phyloP scores from a whole-genome alignment of 2,329 filamentous ascomycete species.

The Alternaria angustiovoidea region DNA sequence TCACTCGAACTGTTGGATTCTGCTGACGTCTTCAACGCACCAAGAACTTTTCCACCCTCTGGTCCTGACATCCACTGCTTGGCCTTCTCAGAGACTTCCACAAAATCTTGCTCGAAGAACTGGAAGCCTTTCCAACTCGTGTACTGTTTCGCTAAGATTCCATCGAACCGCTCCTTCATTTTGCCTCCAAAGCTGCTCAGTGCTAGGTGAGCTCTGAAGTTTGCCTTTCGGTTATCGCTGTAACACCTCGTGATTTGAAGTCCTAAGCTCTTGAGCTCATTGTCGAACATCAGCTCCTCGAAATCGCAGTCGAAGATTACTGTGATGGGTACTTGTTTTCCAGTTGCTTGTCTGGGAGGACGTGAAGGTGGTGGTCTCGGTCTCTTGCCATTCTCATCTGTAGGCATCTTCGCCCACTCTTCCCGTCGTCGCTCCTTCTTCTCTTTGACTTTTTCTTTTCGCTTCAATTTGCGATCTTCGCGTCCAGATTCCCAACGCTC shows the following conservation, averaged over 20 bases:
- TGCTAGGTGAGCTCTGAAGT: slow-evolving; percentile 74
- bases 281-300: slow-evolving; percentile 86
- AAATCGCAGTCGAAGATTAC: slow-evolving; percentile 92
- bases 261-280: slow-evolving; percentile 82
- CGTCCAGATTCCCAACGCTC: slow-evolving; percentile 79
- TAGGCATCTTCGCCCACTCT: slow-evolving; percentile 51
- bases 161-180: slow-evolving; percentile 82
- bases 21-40: slow-evolving; percentile 58
- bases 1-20: slow-evolving; percentile 54
- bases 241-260: slow-evolving; percentile 88
- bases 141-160: slow-evolving; percentile 74
- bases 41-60: slow-evolving; percentile 67
- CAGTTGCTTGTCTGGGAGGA: slow-evolving; percentile 37
- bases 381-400: slow-evolving; percentile 32
- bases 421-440: slow-evolving; percentile 62
- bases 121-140: slow-evolving; percentile 79
- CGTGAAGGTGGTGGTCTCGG: slow-evolving; percentile 27
- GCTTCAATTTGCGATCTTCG: slow-evolving; percentile 63
- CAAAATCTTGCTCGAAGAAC: slow-evolving; percentile 78
- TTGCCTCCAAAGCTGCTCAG: slow-evolving; percentile 79
- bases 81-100: slow-evolving; percentile 71
- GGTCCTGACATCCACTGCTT: slow-evolving; percentile 70
- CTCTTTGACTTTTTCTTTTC: slow-evolving; percentile 64
- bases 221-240: slow-evolving; percentile 79
- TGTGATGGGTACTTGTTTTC: slow-evolving; percentile 74